Evolutionary conservation across 306 rosid species (phyloP), one percentile per base, ranked within the genome.

Genomic region (Vigna reflexopilosa): DNA sequence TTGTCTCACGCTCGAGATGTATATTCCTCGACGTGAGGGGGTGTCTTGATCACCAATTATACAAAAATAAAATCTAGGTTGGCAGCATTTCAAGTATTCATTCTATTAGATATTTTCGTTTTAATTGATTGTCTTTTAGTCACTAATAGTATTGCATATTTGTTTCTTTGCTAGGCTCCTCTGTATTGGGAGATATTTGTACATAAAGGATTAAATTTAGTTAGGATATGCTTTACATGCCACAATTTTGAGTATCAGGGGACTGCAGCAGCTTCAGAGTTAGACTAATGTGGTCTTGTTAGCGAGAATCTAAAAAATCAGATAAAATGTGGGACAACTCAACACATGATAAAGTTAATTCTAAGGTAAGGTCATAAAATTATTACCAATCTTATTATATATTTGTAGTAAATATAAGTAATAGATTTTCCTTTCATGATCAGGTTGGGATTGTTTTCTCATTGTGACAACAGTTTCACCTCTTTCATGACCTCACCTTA

Each of bases 201-300:
- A 47, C 90, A 89, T 45, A 93, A 86, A 77, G 99, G 99, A 56
- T 83, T 95, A 61, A 90, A 90, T 87, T 92, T 98, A 24, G 97
- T 96, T 76, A 89, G 98, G 85, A 89, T 95, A 85, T 95, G 98
- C 76, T 95, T 95, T 82, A 95, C 99, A 69, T 95, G 98, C 88
- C 99, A 95, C 88, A 95, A 95, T 80, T 95, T 95, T 86, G 96
- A 95, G 83, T 95, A 95, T 85, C 98, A 95, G 81, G 99, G 99
- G 80, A 84, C 79, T 80, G 90, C 98, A 36, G 82, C 88, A 72
- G 96, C 97, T 82, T 88, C 96, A 50, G 91, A 91, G 67, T 80
- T 95, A 83, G 89, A 83, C 74, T 87, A 87, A 38, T 95, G 98
- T 17, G 99, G 99, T 77, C 99, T 95, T 83, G 93, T 91, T 72